phyloP scores from a whole-genome alignment of 495 filamentous ascomycete genomes.

The Penicillium alfredii region DNA sequence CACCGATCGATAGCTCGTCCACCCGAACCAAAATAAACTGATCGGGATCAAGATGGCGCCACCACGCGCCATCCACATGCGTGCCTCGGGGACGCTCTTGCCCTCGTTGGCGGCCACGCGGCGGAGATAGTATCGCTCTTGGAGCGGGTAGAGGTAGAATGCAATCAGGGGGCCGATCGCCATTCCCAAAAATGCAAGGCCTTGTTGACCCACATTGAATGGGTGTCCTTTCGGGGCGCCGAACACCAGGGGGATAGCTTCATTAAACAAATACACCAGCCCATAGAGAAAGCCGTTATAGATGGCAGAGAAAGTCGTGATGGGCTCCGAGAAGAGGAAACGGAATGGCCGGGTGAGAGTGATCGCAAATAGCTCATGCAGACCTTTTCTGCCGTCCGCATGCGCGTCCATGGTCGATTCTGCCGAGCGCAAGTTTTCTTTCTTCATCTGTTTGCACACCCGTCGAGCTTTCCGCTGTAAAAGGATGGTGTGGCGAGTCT shows the following conservation, averaged over 20 bases:
- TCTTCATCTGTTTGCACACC: conserved; percentile 43
- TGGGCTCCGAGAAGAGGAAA: conserved; percentile 48
- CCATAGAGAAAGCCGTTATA: conserved; percentile 63
- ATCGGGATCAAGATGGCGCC: conserved; percentile 40
- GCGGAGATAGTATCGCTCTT: conserved; percentile 43
- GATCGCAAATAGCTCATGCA: conserved; percentile 57
- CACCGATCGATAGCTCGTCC: conserved; percentile 37
- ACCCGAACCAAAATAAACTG: conserved; percentile 44
- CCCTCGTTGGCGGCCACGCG: conserved; percentile 38
- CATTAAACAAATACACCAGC: conserved; percentile 58
- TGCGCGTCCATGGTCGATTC: conserved; percentile 33
- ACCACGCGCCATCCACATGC: conserved; percentile 54
- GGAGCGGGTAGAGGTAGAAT: conserved; percentile 35
- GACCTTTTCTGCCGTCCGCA: conserved; percentile 36
- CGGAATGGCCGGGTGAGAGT: conserved; percentile 42
- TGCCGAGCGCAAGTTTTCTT: conserved; percentile 44
- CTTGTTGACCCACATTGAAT: conserved; percentile 34
- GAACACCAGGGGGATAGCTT: conserved; percentile 42
- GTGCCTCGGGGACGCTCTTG: conserved; percentile 44
- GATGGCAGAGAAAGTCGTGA: conserved; percentile 45
- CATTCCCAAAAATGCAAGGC: conserved; percentile 39
- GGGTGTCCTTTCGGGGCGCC: conserved; percentile 34
- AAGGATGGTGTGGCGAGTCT: conserved; percentile 44
- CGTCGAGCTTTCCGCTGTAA: conserved; percentile 47
- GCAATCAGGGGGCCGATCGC: conserved; percentile 37